Base-by-base conservation (phyloP, 176 grass and related monocot genomes). In the Bothriochloa decipiens region DNA sequence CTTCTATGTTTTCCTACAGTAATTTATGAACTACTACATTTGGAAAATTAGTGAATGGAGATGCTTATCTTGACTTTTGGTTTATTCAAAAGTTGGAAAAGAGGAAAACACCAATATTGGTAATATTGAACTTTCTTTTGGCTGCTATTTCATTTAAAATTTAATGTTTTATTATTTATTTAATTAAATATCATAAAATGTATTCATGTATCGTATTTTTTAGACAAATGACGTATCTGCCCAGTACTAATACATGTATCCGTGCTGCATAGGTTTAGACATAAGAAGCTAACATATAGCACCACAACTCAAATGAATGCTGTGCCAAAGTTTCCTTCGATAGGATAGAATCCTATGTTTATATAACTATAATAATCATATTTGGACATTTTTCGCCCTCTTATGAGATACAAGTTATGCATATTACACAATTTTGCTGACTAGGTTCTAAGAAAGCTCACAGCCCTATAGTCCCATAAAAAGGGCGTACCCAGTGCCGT, bases 351-450 rank as follows among this genome's bases (percentile, higher is more conserved):
- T 23, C 58, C 58, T 72, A 11, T 77, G 41, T 71, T 35, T 40
- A 60, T 64, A 76, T 43, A 14, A 68, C 26, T 69, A 82, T 2
- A 58, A 63, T 78, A 58, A 63, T 78, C 32, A 66, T 76, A 76
- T 28, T 1, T 49, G 27, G 42, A 52, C 32, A 5, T 72, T 22
- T 52, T 37, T 78, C 13, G 36, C 57, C 46, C 23, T 70, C 16
- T 14, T 39, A 83, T 74, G 68, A 88, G 17, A 22, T 82, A 49
- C 53, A 3, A 76, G 37, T 27, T 68, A 11, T 12, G 4, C 77
- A 69, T 11, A 77, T 71, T 70, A 66, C 60, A 70, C 76, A 33
- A 33, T 29, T 17, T 55, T 78, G 4, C 68, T 55, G 14, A 33
- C 4, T 72, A 14, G 4, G 60, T 47, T 23, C 32, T 35, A 75